These are phyloP conservation scores for Trypanosoma brucei DNA, from an alignment of 208 protist species.

Conservation along the genomic window DNA sequence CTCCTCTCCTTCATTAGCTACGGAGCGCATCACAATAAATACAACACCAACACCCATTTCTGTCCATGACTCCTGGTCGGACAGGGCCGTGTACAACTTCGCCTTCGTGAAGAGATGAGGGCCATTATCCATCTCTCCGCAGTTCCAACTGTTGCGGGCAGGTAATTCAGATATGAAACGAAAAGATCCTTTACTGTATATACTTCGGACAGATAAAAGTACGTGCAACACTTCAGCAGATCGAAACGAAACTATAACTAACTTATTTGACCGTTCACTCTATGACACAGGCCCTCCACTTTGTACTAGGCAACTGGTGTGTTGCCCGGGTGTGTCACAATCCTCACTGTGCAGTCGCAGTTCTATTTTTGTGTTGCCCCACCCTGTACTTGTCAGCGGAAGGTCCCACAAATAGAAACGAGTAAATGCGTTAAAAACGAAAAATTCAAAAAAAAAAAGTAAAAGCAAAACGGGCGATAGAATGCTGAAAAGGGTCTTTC, in stretches of 20 bases:
- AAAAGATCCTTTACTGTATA: not conserved
- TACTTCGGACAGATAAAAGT: not conserved
- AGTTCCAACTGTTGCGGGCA: not conserved
- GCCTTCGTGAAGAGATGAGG: conserved; percentile 59
- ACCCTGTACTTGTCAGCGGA: not conserved
- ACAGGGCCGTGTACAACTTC: conserved; percentile 52
- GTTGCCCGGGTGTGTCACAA: not conserved
- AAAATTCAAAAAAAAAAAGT: not conserved
- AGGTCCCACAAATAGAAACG: not conserved
- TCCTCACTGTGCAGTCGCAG: not conserved
- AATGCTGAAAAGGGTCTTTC: too few species aligned
- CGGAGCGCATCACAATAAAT: conserved; percentile 17
- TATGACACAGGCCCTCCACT: not conserved
- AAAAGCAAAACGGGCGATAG: too few species aligned
- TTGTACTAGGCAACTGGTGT: not conserved
- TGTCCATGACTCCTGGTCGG: conserved; percentile 41
- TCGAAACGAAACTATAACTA: not conserved
- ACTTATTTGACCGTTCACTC: not conserved
- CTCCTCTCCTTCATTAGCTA: conserved; percentile 9
- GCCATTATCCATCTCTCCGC: conserved; percentile 5
- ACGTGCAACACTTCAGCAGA: not conserved
- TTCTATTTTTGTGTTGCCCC: not conserved
- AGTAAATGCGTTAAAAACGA: not conserved
- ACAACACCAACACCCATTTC: conserved; percentile 71
- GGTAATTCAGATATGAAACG: not conserved